Percentiles rank a stretch among this genome's conserved stretches.
Evolutionary conservation across 176 grass and related monocot species (phyloP).

Genomic region (Ensete glaucum): DNA sequence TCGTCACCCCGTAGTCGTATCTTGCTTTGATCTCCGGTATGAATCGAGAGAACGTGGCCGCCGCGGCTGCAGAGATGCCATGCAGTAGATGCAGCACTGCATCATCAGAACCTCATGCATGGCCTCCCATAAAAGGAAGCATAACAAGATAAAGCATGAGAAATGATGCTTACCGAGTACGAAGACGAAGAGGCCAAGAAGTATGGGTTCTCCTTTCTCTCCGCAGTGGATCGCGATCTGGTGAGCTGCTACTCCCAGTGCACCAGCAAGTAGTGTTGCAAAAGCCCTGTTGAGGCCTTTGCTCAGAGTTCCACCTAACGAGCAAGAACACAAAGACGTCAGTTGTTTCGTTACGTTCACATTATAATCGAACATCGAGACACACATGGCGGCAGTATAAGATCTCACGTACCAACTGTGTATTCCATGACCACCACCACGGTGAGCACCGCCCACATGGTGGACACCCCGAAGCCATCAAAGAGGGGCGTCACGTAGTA

Average conservation of each 20-base stretch:
- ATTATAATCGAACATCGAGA: not conserved
- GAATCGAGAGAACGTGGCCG: slow-evolving; percentile 82
- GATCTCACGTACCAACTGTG: slow-evolving; percentile 46
- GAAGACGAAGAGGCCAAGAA: slow-evolving; percentile 66
- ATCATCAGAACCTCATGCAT: not conserved
- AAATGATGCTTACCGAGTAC: slow-evolving; percentile 30
- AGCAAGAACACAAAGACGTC: not conserved
- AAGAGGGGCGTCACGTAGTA: slow-evolving; percentile 72
- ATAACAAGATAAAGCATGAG: not conserved
- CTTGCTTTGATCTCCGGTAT: slow-evolving; percentile 87
- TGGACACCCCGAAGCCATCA: slow-evolving; percentile 47
- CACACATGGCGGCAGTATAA: no score
- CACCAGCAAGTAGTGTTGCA: slow-evolving; percentile 50
- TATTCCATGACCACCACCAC: slow-evolving; percentile 95
- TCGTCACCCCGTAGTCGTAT: slow-evolving; percentile 92
- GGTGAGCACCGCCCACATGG: slow-evolving; percentile 74
- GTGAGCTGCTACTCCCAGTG: slow-evolving; percentile 62
- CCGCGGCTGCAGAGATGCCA: slow-evolving; percentile 30
- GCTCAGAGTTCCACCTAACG: slow-evolving; percentile 52
- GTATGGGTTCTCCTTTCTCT: slow-evolving; percentile 45
- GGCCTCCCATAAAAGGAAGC: no score
- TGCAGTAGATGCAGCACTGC: not conserved
- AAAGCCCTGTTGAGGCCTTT: slow-evolving; percentile 59
- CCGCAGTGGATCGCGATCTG: slow-evolving; percentile 38
- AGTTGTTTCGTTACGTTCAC: not conserved